Base-by-base conservation (phyloP, 345 rosid genomes). In the Eucalyptus urophylla region DNA sequence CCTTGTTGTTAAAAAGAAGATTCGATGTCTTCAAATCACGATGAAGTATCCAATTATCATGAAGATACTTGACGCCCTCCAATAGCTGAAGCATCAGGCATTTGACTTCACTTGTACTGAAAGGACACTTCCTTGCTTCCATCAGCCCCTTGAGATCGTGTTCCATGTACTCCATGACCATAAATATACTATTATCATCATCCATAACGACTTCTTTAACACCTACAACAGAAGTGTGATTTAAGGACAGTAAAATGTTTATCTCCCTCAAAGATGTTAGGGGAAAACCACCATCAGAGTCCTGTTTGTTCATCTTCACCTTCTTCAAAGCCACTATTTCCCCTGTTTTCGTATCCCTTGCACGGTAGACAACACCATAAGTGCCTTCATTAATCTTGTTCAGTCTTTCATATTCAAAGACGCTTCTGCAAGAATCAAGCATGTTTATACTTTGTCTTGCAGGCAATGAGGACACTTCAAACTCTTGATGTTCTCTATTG, bases 131-230 rank as follows among this genome's bases (percentile, higher is more conserved):
- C 96, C 91, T 96, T 51, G 88, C 88, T 54, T 94, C 96, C 96
- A 96, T 94, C 87, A 96, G 69, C 51, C 93, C 95, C 93, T 93
- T 95, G 27, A 96, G 93, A 90, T 97, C 99, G 54, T 97, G 97
- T 89, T 97, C 98, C 93, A 96, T 94, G 92, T 93, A 95, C 90
- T 97, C 99, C 99, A 97, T 97, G 53, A 95, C 99, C 98, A 96
- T 95, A 90, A 91, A 97, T 91, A 97, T 94, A 90, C 91, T 92
- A 88, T 95, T 93, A 56, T 81, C 92, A 49, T 93, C 94, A 89
- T 92, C 98, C 91, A 96, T 95, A 76, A 93, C 98, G 56, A 97
- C 99, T 92, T 96, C 99, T 93, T 94, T 94, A 56, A 97, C 97
- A 86, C 93, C 91, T 33, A 97, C 99, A 81, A 96, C 94, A 11